phyloP scores from a whole-genome alignment of 345 rosid species.

The Eucalyptus shirleyi region DNA sequence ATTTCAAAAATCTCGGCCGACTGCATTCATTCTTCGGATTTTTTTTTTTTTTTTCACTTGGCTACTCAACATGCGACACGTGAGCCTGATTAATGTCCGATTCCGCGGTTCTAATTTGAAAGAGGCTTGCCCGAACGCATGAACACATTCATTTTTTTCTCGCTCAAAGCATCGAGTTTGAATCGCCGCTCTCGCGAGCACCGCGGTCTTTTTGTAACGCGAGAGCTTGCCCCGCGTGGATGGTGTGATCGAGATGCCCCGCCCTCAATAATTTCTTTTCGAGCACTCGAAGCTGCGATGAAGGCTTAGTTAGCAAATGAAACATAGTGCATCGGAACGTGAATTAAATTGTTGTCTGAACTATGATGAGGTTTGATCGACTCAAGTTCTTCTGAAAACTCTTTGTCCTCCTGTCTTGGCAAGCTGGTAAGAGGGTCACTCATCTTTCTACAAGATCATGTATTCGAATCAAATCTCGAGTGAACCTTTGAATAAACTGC shows the following conservation, averaged over 20 bases:
- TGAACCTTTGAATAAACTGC: not conserved
- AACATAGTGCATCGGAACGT: not conserved
- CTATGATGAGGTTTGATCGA: not conserved
- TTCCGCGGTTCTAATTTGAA: not conserved
- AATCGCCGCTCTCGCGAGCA: not conserved
- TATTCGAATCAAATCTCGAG: not conserved
- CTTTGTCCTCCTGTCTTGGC: not conserved
- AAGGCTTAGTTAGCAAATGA: not conserved
- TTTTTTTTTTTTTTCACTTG: not conserved
- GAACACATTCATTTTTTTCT: not conserved
- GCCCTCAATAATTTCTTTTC: no score
- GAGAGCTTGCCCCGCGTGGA: not conserved
- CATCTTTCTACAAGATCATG: accelerated
- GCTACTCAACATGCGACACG: not conserved
- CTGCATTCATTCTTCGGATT: not conserved
- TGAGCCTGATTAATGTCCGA: not conserved
- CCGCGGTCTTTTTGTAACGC: no score
- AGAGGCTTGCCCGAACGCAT: not conserved
- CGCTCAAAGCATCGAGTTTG: not conserved
- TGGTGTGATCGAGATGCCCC: not conserved
- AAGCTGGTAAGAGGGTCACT: not conserved
- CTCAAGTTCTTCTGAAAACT: accelerated
- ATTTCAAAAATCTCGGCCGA: not conserved
- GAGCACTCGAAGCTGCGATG: not conserved
- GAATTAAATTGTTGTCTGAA: not conserved